A percentile compares a stretch with the other conserved stretches of the same genome.
Conservation (phyloP, 106 monocot species). For the Allium fistulosum region DNA sequence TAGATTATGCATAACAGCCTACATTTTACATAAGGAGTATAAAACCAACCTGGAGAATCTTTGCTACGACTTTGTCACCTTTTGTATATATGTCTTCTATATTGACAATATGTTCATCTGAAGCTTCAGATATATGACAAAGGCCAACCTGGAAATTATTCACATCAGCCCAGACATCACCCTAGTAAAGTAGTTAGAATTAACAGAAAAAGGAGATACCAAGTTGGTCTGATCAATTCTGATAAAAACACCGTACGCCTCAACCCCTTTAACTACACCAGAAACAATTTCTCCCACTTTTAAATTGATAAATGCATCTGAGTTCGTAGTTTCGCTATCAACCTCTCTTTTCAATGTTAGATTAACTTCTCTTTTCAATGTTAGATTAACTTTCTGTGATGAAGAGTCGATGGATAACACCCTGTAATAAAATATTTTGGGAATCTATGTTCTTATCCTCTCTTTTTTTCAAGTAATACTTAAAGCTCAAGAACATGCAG, state of each 20-base stretch:
- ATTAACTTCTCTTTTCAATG: constrained; percentile 54
- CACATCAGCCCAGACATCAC: too few species aligned
- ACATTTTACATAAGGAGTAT: too few species aligned
- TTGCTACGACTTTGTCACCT: constrained; percentile 56
- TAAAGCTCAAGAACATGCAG: neutral
- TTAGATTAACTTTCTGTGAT: constrained; percentile 50
- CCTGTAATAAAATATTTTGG: constrained; percentile 21
- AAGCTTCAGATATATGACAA: constrained; percentile 80
- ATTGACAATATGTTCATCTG: constrained; percentile 54
- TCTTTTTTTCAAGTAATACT: too few species aligned
- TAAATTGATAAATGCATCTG: constrained; percentile 30
- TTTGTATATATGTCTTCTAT: constrained; percentile 45
- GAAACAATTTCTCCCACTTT: constrained; percentile 68
- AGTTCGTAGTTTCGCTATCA: constrained; percentile 22
- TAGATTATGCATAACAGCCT: too few species aligned
- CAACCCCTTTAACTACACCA: constrained; percentile 61
- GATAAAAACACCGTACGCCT: constrained; percentile 80
- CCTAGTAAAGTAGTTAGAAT: too few species aligned
- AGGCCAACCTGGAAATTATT: constrained; percentile 66
- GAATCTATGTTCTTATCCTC: too few species aligned
- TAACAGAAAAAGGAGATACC: constrained; percentile 28
- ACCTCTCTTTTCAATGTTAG: constrained; percentile 38
- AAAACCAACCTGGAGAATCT: constrained; percentile 64
- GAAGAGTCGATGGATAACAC: constrained; percentile 62
- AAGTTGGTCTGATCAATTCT: constrained; percentile 49